Percentiles rank a stretch among this genome's conserved stretches.
These are phyloP conservation scores for Cytospora schulzeri DNA, from an alignment of 2,329 filamentous ascomycete genomes.

Conservation along the genomic window DNA sequence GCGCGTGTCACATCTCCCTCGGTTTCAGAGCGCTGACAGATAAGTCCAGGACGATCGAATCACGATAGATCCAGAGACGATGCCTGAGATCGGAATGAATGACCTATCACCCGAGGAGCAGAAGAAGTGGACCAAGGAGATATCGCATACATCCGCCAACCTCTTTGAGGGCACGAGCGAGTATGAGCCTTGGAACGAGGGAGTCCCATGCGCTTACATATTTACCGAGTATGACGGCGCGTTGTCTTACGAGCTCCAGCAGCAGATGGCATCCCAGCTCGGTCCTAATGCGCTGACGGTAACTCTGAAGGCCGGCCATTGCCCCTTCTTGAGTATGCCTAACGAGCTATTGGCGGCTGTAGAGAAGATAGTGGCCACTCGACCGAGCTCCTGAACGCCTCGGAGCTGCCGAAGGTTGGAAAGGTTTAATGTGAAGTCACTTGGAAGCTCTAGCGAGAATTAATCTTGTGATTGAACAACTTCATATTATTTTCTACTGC, in stretches of 20 bases:
- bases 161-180: slow-evolving; percentile 25
- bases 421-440: not conserved
- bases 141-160: slow-evolving; percentile 25
- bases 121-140: slow-evolving; percentile 22
- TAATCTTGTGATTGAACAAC: too few species aligned
- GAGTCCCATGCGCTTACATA: slow-evolving; percentile 28
- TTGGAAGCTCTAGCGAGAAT: too few species aligned
- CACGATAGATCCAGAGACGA: slow-evolving; percentile 11
- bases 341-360: slow-evolving; percentile 23
- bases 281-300: slow-evolving; percentile 11
- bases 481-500: not conserved
- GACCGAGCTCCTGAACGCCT: not conserved
- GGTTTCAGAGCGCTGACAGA: not conserved
- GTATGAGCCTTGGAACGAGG: slow-evolving; percentile 28
- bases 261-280: slow-evolving; percentile 29
- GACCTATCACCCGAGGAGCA: slow-evolving; percentile 21
- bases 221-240: slow-evolving; percentile 26
- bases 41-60: slow-evolving; percentile 26
- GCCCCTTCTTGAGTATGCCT: slow-evolving; percentile 26
- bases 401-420: not conserved
- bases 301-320: slow-evolving; percentile 27
- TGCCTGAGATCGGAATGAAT: slow-evolving; percentile 25
- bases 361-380: slow-evolving; percentile 17
- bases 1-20: not conserved
- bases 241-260: slow-evolving; percentile 26